Evolutionary conservation across 2,329 filamentous ascomycete species (phyloP), one percentile per base, ranked within the genome.

Genomic region (Mariannaea sp.): DNA sequence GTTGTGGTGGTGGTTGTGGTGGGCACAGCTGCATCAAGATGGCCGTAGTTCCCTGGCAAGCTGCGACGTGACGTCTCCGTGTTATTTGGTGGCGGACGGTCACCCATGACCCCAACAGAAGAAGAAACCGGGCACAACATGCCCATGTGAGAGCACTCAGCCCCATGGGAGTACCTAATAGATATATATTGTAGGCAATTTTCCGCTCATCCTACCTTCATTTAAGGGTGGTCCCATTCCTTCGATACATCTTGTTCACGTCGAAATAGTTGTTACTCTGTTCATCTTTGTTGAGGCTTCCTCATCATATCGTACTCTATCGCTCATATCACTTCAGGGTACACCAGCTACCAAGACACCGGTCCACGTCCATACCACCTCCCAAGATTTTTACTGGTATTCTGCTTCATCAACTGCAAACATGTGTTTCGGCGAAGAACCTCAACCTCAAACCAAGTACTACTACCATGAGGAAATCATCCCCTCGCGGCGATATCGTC

Each of bases 401-500:
- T 20, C 20, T 29, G 35, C 14, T 22, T 44, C 19, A 17, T 29
- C 30, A 10, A 44, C 38, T 22, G 57, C 44, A 66, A 76, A 65
- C 19, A 82, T 83, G 80, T 83, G 80, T 65, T 80, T 82, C 72
- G 19, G 36, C 36, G 65, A 71, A 40, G 71, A 75, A 53, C 74
- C 76, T n/a, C 49, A 69, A 66, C 24, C n/a, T n/a, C n/a, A n/a
- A n/a, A 75, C 73, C 33, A 75, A 75, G 40, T 80, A 83, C 71
- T 83, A 83, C 72, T 81, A 82, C 67, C 76, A 76, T 65, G 77
- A 82, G 70, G 79, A 82, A 60, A 73, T 77, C 58, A 73, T 79
- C 40, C 80, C 80, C 36, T 71, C 75, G 52, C 71, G 77, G 33
- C 72, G 74, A 42, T 65, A 64, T 57, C 66, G 69, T 46, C 65